Percentiles rank a stretch among this genome's conserved stretches.
Evolutionary conservation across 108 stramenopile species (phyloP).

Genomic region (Stephanodiscus triporus): DNA sequence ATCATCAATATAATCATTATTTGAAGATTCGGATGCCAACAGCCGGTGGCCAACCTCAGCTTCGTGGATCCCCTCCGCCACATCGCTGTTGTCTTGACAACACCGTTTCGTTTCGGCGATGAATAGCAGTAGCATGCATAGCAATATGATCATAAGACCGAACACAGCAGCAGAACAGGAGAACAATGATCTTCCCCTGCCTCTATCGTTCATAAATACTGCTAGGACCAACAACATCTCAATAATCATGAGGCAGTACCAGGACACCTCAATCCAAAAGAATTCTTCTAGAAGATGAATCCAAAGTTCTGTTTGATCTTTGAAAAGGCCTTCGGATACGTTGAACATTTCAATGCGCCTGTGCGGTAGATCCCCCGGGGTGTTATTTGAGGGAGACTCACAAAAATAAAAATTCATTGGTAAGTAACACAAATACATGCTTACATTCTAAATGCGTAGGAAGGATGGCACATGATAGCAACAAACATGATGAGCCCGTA

Average conservation of each 20-base stretch:
- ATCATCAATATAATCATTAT: not conserved
- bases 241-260: conserved; percentile 54
- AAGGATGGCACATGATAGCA: not conserved
- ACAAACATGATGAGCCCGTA: not conserved
- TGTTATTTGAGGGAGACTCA: not conserved
- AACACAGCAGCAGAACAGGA: conserved; percentile 41
- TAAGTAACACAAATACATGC: not conserved
- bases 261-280: conserved; percentile 68
- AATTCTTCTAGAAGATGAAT: conserved; percentile 7
- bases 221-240: conserved; percentile 24
- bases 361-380: not conserved
- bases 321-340: conserved; percentile 10
- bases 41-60: not conserved
- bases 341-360: conserved; percentile 52
- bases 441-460: not conserved
- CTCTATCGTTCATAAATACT: conserved; percentile 21
- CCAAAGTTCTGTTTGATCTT: conserved; percentile 27
- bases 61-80: not conserved
- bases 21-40: conserved; percentile 3
- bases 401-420: not conserved
- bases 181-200: conserved; percentile 13
- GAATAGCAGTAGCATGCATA: conserved; percentile 61
- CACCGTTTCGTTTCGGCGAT: conserved; percentile 71
- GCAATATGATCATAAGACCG: conserved; percentile 55
- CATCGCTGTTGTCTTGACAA: conserved; percentile 37